Conservation (phyloP, 2,329 filamentous ascomycete species). For the Penicillium digitatum region DNA sequence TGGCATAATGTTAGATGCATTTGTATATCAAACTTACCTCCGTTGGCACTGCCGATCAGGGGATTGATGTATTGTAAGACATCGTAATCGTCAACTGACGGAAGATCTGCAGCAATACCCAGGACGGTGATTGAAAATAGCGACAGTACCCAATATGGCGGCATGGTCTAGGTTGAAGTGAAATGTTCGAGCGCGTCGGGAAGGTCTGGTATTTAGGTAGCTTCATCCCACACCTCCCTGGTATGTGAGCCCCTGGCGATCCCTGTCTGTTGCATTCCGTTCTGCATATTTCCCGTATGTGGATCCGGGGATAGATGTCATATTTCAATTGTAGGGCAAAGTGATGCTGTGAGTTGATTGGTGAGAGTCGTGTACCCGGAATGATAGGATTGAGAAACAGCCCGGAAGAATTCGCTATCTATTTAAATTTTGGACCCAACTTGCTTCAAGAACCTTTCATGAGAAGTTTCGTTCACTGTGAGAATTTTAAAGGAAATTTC, state of each 20-base stretch:
- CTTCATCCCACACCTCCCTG: background rate
- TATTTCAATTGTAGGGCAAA: background rate
- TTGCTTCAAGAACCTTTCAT: too few species aligned
- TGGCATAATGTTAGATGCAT: background rate
- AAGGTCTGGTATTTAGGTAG: background rate
- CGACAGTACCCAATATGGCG: constrained; percentile 10
- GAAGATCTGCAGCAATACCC: constrained; percentile 9
- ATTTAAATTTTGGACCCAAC: too few species aligned
- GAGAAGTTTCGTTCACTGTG: background rate
- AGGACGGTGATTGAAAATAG: constrained; percentile 11
- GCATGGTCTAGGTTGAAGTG: constrained; percentile 6
- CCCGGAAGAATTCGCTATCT: too few species aligned
- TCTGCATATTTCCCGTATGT: background rate
- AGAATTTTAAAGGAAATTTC: background rate
- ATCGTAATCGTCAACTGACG: constrained; percentile 33
- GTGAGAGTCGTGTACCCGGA: background rate
- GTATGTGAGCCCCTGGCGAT: constrained; percentile 2
- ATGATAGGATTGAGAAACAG: background rate
- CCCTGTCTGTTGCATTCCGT: background rate
- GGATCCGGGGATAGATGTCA: background rate
- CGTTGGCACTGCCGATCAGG: constrained; percentile 53
- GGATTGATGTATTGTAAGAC: constrained; percentile 48
- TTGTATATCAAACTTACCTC: constrained; percentile 30
- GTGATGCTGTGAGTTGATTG: background rate
- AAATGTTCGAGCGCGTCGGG: background rate